These are phyloP conservation scores for Myxozyma kluyveri DNA, from an alignment of 805 yeast genomes.

Conservation along the genomic window DNA sequence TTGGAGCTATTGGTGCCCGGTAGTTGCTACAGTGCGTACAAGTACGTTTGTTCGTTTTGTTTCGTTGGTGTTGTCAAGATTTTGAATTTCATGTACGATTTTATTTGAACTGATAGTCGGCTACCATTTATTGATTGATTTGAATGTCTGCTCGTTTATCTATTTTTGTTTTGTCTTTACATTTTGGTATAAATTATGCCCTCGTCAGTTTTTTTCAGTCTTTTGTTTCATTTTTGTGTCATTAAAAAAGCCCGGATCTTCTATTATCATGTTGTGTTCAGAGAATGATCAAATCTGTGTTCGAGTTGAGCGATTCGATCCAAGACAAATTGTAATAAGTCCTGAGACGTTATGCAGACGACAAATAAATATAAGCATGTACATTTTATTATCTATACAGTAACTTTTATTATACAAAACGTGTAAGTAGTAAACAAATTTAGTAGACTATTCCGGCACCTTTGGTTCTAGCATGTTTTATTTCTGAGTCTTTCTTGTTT, in stretches of 20 bases:
- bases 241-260: not conserved
- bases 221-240: not conserved
- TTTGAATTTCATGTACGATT: not conserved
- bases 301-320: too few species aligned
- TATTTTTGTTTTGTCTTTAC: not conserved
- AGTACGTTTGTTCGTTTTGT: not conserved
- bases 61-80: not conserved
- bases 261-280: not conserved
- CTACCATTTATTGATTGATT: not conserved
- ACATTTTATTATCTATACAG: not conserved
- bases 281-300: not conserved
- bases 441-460: not conserved
- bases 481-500: not conserved
- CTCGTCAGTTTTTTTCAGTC: not conserved
- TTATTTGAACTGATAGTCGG: not conserved
- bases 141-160: too few species aligned
- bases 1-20: conserved; percentile 25
- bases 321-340: too few species aligned
- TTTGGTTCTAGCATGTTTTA: not conserved
- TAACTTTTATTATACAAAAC: not conserved
- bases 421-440: not conserved
- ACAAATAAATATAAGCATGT: not conserved
- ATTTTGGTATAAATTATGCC: conserved; percentile 3
- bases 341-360: not conserved
- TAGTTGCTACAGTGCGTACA: not conserved